Base-by-base conservation (phyloP, 345 rosid genomes). In the Laguncularia racemosa region DNA sequence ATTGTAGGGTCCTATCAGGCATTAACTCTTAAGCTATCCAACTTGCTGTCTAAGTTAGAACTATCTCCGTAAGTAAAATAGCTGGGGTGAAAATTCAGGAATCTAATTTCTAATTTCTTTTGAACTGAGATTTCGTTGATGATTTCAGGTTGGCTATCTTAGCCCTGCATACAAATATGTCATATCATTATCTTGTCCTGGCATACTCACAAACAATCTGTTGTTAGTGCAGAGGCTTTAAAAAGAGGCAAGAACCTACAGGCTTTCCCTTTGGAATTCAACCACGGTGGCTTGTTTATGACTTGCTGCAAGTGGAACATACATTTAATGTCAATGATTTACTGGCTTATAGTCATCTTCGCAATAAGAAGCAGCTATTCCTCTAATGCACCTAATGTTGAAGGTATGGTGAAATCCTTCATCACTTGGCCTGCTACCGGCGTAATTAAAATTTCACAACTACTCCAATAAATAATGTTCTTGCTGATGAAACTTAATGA, bases 311-410 rank as follows among this genome's bases (percentile, higher is more conserved):
- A 46, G 56, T 52, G 73, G 71, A 67, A 49, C 38, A 20, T 53
- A 21, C 68, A 58, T 53, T 61, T 61, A 17, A 72, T 64, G 45
- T 46, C 71, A 55, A 26, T 76, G 55, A 46, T 73, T 51, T 66
- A 28, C 62, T 81, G 76, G 52, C 67, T 85, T 60, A 47, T 75
- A 38, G 50, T 69, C 56, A 65, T 85, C 50, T 57, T 71, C 61
- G 66, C 73, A 40, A 21, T 77, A 51, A 63, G 63, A 50, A 43
- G 64, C 69, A 64, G 62, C 59, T 67, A 50, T 70, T 67, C 95
- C 58, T 56, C 86, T 64, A 74, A 61, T 50, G 73, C 64, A 40
- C 83, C 95, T 49, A 86, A 85, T 63, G 55, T 84, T 20, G 92
- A 91, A 83, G 95, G 98, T 88, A 70, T 18, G 45, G 13, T 60